Evolutionary conservation across 2,329 filamentous ascomycete species (phyloP).

Genomic region (Aspergillus persii): DNA sequence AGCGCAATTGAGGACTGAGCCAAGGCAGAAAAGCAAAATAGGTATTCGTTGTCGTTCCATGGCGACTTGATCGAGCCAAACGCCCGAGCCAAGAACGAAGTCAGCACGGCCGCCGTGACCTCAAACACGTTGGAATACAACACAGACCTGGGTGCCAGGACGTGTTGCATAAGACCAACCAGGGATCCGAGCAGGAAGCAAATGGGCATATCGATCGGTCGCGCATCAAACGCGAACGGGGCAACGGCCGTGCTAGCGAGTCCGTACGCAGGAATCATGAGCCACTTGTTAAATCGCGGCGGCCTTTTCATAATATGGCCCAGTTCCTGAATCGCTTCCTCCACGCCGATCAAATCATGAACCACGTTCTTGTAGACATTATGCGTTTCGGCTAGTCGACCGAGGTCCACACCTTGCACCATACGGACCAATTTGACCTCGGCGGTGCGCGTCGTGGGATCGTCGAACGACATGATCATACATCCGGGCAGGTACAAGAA

Average conservation of each 20-base stretch:
- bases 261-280: slow-evolving; percentile 66
- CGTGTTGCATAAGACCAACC: slow-evolving; percentile 70
- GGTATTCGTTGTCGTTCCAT: slow-evolving; percentile 19
- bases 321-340: slow-evolving; percentile 40
- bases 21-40: slow-evolving; percentile 70
- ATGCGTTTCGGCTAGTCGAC: slow-evolving; percentile 42
- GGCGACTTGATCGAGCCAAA: slow-evolving; percentile 60
- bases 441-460: slow-evolving; percentile 42
- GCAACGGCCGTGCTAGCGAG: slow-evolving; percentile 71
- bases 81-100: slow-evolving; percentile 64
- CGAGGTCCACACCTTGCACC: slow-evolving; percentile 41
- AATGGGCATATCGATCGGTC: slow-evolving; percentile 73
- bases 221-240: slow-evolving; percentile 73
- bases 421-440: slow-evolving; percentile 43
- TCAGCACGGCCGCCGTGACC: slow-evolving; percentile 61
- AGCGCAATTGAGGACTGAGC: slow-evolving; percentile 70
- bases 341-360: slow-evolving; percentile 43
- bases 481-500: slow-evolving; percentile 68
- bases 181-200: slow-evolving; percentile 71
- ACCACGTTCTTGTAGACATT: slow-evolving; percentile 46
- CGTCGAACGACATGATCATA: slow-evolving; percentile 66
- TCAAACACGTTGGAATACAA: slow-evolving; percentile 64
- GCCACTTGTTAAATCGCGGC: slow-evolving; percentile 53
- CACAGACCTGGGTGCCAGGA: slow-evolving; percentile 71
- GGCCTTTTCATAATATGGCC: slow-evolving; percentile 55